These are phyloP conservation scores for Leccinum laetum DNA, from an alignment of 1,284 basidiomycete species.

Conservation along the genomic window DNA sequence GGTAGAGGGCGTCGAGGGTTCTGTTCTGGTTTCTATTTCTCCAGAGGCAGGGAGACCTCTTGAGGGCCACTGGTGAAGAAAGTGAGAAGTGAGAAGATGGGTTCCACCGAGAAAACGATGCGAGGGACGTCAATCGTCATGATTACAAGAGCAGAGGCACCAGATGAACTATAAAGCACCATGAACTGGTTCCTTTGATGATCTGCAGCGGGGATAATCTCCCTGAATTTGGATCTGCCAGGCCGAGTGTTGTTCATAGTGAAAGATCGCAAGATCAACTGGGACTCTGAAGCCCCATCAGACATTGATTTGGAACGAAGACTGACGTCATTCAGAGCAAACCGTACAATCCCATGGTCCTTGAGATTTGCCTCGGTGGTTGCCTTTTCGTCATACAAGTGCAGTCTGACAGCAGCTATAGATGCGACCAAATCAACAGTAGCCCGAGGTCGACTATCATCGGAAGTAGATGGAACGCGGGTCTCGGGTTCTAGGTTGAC, in stretches of 20 bases:
- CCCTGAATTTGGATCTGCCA: conserved; percentile 86
- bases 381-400: conserved; percentile 83
- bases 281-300: conserved; percentile 84
- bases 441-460: conserved; percentile 48
- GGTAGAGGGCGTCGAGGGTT: conserved; percentile 24
- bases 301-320: conserved; percentile 86
- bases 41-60: conserved; percentile 22
- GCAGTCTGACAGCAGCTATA: conserved; percentile 80
- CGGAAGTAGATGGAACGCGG: conserved; percentile 23
- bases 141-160: conserved; percentile 73
- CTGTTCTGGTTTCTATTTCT: conserved; percentile 13
- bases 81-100: conserved; percentile 84
- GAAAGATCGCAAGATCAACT: conserved; percentile 87
- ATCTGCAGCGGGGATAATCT: conserved; percentile 91
- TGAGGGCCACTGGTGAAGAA: conserved; percentile 78
- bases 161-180: conserved; percentile 84
- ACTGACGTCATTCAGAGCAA: conserved; percentile 81
- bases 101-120: conserved; percentile 93
- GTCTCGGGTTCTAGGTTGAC: conserved; percentile 65
- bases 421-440: conserved; percentile 79
- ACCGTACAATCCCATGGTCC: conserved; percentile 83
- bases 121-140: conserved; percentile 93
- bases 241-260: conserved; percentile 90
- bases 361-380: conserved; percentile 61
- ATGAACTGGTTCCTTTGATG: conserved; percentile 96